Evolutionary conservation across 108 stramenopile species (phyloP), one percentile per base, ranked within the genome.

Genomic region (Cylindrotheca fusiformis): DNA sequence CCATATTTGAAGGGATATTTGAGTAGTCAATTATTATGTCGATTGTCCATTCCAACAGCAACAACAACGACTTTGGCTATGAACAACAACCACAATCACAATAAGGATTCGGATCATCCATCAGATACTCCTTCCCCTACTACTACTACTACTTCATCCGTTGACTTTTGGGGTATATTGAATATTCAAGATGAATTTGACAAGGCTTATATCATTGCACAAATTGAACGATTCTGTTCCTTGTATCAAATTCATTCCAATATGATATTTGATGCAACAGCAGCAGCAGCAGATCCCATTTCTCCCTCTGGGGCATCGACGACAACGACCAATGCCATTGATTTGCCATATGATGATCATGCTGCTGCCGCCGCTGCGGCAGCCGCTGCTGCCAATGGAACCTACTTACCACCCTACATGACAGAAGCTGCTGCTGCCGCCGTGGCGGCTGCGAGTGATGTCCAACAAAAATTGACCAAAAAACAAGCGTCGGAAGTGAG

Each of bases 101-200:
- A 45, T 45, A 12, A 18, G 17, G 20, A 41, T 45, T 8, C 20
- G 8, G 25, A 22, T 5, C 28, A 6, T 30, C 14, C 55, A 6
- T 55, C 26, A 4, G 26, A 65, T 12, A 45, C 51, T 3, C n/a
- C n/a, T n/a, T n/a, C n/a, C n/a, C n/a, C n/a, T n/a, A n/a, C n/a
- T n/a, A n/a, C n/a, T n/a, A n/a, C n/a, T n/a, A n/a, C n/a, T n/a
- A n/a, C n/a, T n/a, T n/a, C n/a, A n/a, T n/a, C n/a, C n/a, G 47
- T 77, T 20, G 87, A 86, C 60, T 86, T 90, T 76, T 90, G 85
- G 88, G 68, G 45, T n/a, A 80, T 85, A 52, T 63, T 85, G 12
- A 79, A 77, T 17, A 77, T 90, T 19, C 52, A 72, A 32, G 88
- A 90, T 74, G 83, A 82, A 54, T 90, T 90, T 57, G 88, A 90